Conservation (phyloP, 352 stramenopile species). For the Globisporangium cystogenes region DNA sequence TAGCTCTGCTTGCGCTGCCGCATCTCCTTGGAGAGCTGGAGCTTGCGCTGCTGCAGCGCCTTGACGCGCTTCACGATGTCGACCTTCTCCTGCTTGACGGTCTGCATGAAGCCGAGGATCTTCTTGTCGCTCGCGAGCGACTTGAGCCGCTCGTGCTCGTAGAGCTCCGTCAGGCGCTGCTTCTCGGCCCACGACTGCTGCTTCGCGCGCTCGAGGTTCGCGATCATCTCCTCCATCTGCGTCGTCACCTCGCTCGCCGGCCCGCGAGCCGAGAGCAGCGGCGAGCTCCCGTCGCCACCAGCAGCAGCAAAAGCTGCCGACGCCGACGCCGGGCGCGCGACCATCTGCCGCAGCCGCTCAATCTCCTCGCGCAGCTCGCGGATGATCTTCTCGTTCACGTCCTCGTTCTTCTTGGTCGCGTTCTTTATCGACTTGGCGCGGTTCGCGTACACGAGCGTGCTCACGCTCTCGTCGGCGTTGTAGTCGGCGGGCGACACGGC, state of each 20-base stretch:
- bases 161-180: conserved; percentile 71
- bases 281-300: neutral
- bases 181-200: conserved; percentile 90
- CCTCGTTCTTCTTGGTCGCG: conserved; percentile 82
- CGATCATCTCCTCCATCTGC: conserved; percentile 86
- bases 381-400: conserved; percentile 91
- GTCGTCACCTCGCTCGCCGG: conserved; percentile 40
- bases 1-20: conserved; percentile 75
- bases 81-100: conserved; percentile 89
- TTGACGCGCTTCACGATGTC: conserved; percentile 89
- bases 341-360: conserved; percentile 85
- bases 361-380: conserved; percentile 91
- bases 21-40: conserved; percentile 68
- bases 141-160: conserved; percentile 86
- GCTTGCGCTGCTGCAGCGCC: conserved; percentile 73
- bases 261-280: neutral
- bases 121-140: conserved; percentile 78
- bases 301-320: too few relatives aligned
- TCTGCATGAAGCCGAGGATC: conserved; percentile 87
- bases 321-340: conserved; percentile 38
- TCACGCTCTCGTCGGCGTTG: conserved; percentile 92
- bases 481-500: conserved; percentile 90
- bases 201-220: conserved; percentile 83
- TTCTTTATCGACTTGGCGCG: conserved; percentile 93
- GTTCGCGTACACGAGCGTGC: conserved; percentile 92